phyloP scores from a whole-genome alignment of 1,139 yeast genomes.

The Pichia sp. region DNA sequence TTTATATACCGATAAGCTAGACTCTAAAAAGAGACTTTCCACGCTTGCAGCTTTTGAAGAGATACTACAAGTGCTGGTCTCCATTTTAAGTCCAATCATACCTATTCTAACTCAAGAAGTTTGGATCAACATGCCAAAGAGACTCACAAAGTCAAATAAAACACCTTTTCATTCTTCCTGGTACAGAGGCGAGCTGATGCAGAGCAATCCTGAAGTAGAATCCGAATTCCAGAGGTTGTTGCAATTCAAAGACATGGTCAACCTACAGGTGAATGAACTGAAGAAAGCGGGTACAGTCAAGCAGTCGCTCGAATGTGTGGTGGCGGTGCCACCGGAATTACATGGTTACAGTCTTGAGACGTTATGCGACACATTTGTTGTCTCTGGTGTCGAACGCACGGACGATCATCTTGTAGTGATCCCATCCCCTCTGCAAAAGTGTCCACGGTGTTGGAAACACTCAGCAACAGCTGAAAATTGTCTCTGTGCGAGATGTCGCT shows the following conservation, averaged over 20 bases:
- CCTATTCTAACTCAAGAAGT: conserved; percentile 86
- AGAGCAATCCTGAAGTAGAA: conserved; percentile 25
- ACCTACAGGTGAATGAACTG: conserved; percentile 32
- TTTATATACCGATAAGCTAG: conserved; percentile 58
- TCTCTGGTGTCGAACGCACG: conserved; percentile 42
- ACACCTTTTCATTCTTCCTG: conserved; percentile 46
- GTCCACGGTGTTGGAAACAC: conserved; percentile 94
- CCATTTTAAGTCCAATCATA: conserved; percentile 68
- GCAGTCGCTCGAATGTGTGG: neutral
- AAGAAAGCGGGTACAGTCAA: conserved; percentile 13
- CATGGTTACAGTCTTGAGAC: neutral
- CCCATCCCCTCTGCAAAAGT: conserved; percentile 33
- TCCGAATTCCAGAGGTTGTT: conserved; percentile 38
- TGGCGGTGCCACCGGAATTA: neutral
- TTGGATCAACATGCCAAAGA: conserved; percentile 51
- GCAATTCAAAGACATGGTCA: conserved; percentile 42
- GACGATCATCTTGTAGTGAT: conserved; percentile 18
- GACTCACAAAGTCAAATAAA: conserved; percentile 28
- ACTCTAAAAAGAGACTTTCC: conserved; percentile 48
- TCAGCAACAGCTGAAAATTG: conserved; percentile 43
- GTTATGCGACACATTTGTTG: conserved; percentile 54
- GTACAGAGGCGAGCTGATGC: conserved; percentile 21
- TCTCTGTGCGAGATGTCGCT: conserved; percentile 65
- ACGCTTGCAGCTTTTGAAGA: conserved; percentile 67
- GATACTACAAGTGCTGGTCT: conserved; percentile 53